A percentile compares a stretch with the other conserved stretches of the same genome.
Evolutionary conservation across 139 green algal genomes (phyloP).

Genomic region (Chlorella ohadii): DNA sequence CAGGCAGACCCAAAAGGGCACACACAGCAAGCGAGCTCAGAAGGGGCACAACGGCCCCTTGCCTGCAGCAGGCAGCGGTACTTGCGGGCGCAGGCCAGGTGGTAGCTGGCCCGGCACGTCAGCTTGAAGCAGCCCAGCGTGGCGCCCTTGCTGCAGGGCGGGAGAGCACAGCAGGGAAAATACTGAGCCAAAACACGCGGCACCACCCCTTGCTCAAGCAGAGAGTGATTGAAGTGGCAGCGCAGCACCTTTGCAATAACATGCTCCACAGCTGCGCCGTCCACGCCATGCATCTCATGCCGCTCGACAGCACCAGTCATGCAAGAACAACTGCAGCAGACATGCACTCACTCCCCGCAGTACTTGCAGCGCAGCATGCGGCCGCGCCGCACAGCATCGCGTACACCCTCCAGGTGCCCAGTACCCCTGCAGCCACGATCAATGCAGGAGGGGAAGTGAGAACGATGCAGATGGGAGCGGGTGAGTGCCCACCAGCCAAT

Average conservation of each 20-base stretch:
- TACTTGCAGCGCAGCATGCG: constrained; percentile 66
- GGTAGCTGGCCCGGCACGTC: constrained; percentile 71
- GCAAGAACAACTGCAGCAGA: background rate
- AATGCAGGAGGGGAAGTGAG: background rate
- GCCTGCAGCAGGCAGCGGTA: constrained; percentile 41
- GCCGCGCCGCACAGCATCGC: constrained; percentile 65
- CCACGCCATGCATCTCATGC: too few relatives aligned
- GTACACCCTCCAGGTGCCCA: constrained; percentile 49
- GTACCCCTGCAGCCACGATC: constrained; percentile 51
- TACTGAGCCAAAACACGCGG: too few relatives aligned
- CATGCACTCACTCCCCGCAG: constrained; percentile 39
- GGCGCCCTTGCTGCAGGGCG: constrained; percentile 59
- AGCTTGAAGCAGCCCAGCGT: constrained; percentile 79
- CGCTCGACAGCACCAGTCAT: too few relatives aligned
- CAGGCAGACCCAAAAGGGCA: too few relatives aligned
- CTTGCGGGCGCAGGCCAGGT: constrained; percentile 74
- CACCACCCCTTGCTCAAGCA: too few relatives aligned
- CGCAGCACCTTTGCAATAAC: too few relatives aligned
- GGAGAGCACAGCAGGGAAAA: too few relatives aligned
- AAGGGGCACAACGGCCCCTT: background rate
- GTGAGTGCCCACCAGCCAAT: too few relatives aligned
- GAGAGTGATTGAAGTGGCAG: too few relatives aligned
- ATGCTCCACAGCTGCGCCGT: too few relatives aligned
- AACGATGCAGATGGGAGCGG: too few relatives aligned
- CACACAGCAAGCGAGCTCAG: too few relatives aligned